Base-by-base conservation (phyloP, 1,284 basidiomycete species). In the Gomphus sp. region DNA sequence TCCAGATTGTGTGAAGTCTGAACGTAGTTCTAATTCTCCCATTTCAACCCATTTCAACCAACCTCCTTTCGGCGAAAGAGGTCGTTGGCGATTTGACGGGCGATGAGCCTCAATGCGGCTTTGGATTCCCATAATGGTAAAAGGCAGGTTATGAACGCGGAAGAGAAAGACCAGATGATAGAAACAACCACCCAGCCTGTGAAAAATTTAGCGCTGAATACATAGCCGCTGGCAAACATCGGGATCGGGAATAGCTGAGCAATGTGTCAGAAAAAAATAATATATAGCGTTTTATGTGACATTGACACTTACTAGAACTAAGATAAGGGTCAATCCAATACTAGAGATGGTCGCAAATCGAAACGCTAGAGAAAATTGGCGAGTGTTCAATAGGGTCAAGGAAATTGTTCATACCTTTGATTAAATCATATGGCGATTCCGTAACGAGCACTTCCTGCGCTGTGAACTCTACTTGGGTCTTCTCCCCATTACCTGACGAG, bases 281-380 rank as follows among this genome's bases (percentile, higher is more conserved):
- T 62, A 57, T 34, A 65, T 60, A 48, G 65, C 64, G 18, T 64
- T 63, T 52, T 64, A 65, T 25, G 64, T 60, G 63, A 66, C 33
- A 59, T 60, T 22, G 10, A 22, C 22, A 8, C 60, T 61, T 22
- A 64, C 63, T 6, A 66, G 64, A 22, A 22, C 22, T 22, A 22
- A 22, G 22, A 22, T 22, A 22, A 22, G 22, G 22, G 22, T 22
- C 22, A 62, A 49, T 11, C 43, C 10, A 3, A 49, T 33, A 48
- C 22, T 54, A 37, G 28, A 50, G n/a, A 8, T 2, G 16, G 44
- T 52, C 18, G 53, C n/a, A 39, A 16, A 53, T 22, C 18, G 28
- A 8, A 61, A 48, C 3, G 47, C 47, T 48, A 48, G 3, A 10
- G 37, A 39, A 14, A 14, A 39, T 10, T 2, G 6, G 10, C 10